These are phyloP conservation scores for Microcyclospora tardicrescens DNA, from an alignment of 2,329 filamentous ascomycete species.

Conservation along the genomic window DNA sequence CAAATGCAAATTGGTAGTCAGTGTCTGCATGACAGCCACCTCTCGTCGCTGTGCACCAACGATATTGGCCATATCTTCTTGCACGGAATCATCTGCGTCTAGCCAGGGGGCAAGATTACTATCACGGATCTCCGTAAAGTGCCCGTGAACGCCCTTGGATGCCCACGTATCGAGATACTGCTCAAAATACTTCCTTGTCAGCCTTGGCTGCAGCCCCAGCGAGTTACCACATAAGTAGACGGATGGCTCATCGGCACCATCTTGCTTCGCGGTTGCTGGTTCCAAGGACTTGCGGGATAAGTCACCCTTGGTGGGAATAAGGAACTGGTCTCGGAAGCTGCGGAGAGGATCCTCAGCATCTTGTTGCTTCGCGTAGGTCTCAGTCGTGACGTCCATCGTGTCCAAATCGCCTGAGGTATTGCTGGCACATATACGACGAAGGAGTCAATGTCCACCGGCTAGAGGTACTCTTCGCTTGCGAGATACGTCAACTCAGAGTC, in stretches of 20 bases:
- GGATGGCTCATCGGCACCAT: slow-evolving; percentile 29
- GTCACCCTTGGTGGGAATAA: slow-evolving; percentile 62
- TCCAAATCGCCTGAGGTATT: too few relatives aligned
- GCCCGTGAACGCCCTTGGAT: slow-evolving; percentile 69
- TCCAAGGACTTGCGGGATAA: slow-evolving; percentile 49
- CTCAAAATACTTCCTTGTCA: slow-evolving; percentile 51
- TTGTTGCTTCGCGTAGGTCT: slow-evolving; percentile 12
- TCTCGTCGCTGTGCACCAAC: slow-evolving; percentile 62
- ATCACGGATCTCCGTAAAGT: slow-evolving; percentile 58
- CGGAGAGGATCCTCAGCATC: slow-evolving; percentile 28
- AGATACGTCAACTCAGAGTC: too few relatives aligned
- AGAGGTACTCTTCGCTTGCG: slow-evolving; percentile 1
- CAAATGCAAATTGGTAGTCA: slow-evolving; percentile 71
- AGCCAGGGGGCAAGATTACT: slow-evolving; percentile 61
- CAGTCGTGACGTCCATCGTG: slow-evolving; percentile 9
- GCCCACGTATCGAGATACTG: slow-evolving; percentile 74
- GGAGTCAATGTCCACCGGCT: background rate
- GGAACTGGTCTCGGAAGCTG: slow-evolving; percentile 51
- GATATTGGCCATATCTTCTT: slow-evolving; percentile 55
- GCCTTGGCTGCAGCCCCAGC: slow-evolving; percentile 67
- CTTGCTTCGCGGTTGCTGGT: slow-evolving; percentile 10
- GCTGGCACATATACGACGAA: too few relatives aligned
- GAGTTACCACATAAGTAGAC: slow-evolving; percentile 89
- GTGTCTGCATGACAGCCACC: slow-evolving; percentile 76
- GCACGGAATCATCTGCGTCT: slow-evolving; percentile 63